Evolutionary conservation across 768 basidiomycete species (phyloP).

Genomic region (Boletus fagicola): DNA sequence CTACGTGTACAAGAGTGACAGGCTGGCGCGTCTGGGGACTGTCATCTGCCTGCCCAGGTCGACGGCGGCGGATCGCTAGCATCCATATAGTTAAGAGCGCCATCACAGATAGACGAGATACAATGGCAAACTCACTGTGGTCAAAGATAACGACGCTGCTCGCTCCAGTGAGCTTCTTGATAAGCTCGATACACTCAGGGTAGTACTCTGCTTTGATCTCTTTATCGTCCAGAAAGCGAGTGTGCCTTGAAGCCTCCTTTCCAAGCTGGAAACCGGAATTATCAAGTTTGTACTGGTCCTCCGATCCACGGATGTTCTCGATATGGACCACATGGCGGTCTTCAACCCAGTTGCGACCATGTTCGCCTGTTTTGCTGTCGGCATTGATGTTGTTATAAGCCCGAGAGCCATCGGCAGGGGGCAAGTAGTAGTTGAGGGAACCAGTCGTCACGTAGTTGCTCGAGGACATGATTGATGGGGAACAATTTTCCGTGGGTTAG

Average conservation of each 20-base stretch:
- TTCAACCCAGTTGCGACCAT: constrained; percentile 22
- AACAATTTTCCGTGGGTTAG: constrained; percentile 24
- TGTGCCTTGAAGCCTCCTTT: constrained; percentile 23
- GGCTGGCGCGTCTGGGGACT: constrained; percentile 44
- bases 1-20: constrained; percentile 42
- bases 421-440: constrained; percentile 17
- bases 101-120: not conserved
- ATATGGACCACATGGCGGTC: constrained; percentile 19
- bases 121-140: constrained; percentile 31
- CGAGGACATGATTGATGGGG: constrained; percentile 9
- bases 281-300: constrained; percentile 32
- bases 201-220: constrained; percentile 41
- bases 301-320: constrained; percentile 36
- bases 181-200: constrained; percentile 36
- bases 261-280: constrained; percentile 37
- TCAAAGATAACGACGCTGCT: constrained; percentile 41
- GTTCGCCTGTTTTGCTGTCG: constrained; percentile 14
- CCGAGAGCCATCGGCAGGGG: constrained; percentile 21
- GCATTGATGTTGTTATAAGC: constrained; percentile 18
- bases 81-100: not conserved
- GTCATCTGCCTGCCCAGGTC: constrained; percentile 37
- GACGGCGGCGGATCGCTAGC: constrained; percentile 43
- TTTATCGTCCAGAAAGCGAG: constrained; percentile 34
- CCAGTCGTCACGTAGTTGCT: constrained; percentile 17
- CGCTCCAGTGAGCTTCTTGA: constrained; percentile 42